Evolutionary conservation across 768 basidiomycete species (phyloP), one percentile per base, ranked within the genome.

Genomic region (Collybia sp.): DNA sequence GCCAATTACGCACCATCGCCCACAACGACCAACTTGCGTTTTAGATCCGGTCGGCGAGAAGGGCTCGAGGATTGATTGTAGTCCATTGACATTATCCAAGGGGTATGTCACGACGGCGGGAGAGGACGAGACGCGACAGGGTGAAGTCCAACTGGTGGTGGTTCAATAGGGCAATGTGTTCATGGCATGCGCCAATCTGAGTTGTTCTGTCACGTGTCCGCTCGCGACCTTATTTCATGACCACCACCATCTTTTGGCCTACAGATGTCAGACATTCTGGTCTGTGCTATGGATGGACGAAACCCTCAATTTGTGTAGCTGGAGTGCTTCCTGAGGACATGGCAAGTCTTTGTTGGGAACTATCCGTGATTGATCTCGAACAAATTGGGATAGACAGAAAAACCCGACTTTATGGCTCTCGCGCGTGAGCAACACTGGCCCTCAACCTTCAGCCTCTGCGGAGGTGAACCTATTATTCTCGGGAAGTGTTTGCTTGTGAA

Each of bases 1-100:
- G 18, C n/a, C n/a, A n/a, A n/a, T 43, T 49, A 66, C 76, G 71
- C 65, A 85, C 89, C 89, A 63, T 92, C 90, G 49, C 87, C 88
- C 31, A 91, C 88, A 38, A 93, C 90, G 43, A 93, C 90, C 35
- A 93, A 77, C 63, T 93, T 93, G 58, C 82, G 80, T 72, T 93
- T 93, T 50, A 85, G 58, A 59, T 92, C 90, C 47, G 90, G 90
- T 59, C 84, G 69, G 50, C 80, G 73, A 52, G 62, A 53, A 46
- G 60, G 51, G 33, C 56, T 49, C 17, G 67, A 58, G 5, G 62
- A 51, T 45, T 58, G 57, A 35, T 47, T 56, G 25, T 57, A 55
- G 42, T 62, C 61, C 63, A 65, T 66, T 41, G 49, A 55, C 44
- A 47, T 38, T 37, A 37, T n/a, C 9, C 18, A 25, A 25, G 30